Evolutionary conservation across 1,284 basidiomycete species (phyloP).

Genomic region (Cutaneotrichosporon sp.): DNA sequence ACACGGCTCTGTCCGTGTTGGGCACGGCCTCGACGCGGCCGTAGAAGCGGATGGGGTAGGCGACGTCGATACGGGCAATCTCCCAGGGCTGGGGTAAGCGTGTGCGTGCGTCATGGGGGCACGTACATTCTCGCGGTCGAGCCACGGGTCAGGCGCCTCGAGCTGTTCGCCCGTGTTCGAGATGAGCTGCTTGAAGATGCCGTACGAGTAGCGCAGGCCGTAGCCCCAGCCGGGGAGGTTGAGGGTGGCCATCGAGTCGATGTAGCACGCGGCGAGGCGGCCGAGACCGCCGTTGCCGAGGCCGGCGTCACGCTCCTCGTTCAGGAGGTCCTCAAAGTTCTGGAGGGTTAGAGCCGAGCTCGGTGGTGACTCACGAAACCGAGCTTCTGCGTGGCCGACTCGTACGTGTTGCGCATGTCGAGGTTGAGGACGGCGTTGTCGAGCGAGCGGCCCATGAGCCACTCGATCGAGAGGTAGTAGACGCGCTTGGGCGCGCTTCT

Average conservation of each 20-base stretch:
- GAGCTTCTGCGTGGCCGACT: slow-evolving; percentile 67
- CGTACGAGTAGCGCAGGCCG: slow-evolving; percentile 82
- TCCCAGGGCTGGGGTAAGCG: slow-evolving; percentile 62
- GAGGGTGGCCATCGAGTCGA: slow-evolving; percentile 64
- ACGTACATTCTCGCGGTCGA: slow-evolving; percentile 72
- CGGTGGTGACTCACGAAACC: slow-evolving; percentile 57
- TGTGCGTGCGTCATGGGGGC: not conserved
- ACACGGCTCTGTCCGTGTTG: slow-evolving; percentile 65
- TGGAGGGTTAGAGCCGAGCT: slow-evolving; percentile 20
- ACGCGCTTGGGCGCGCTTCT: slow-evolving; percentile 58
- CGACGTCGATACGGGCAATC: slow-evolving; percentile 78
- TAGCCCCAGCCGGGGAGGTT: slow-evolving; percentile 86
- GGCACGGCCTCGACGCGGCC: slow-evolving; percentile 70
- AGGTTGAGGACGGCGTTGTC: slow-evolving; percentile 89
- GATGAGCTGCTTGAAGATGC: slow-evolving; percentile 91
- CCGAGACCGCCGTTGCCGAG: slow-evolving; percentile 83
- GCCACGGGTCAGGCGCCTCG: slow-evolving; percentile 91
- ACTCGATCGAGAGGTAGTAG: slow-evolving; percentile 83
- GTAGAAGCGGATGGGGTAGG: slow-evolving; percentile 73
- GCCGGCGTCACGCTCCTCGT: slow-evolving; percentile 83
- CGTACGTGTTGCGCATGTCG: slow-evolving; percentile 73
- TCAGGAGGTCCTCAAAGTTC: slow-evolving; percentile 79
- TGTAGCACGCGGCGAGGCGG: slow-evolving; percentile 87
- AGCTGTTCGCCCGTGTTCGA: slow-evolving; percentile 72
- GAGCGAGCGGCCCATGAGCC: slow-evolving; percentile 73